Percentiles rank a stretch among this genome's conserved stretches.
Conservation (phyloP, 768 basidiomycete genomes). For the Imleria badia region DNA sequence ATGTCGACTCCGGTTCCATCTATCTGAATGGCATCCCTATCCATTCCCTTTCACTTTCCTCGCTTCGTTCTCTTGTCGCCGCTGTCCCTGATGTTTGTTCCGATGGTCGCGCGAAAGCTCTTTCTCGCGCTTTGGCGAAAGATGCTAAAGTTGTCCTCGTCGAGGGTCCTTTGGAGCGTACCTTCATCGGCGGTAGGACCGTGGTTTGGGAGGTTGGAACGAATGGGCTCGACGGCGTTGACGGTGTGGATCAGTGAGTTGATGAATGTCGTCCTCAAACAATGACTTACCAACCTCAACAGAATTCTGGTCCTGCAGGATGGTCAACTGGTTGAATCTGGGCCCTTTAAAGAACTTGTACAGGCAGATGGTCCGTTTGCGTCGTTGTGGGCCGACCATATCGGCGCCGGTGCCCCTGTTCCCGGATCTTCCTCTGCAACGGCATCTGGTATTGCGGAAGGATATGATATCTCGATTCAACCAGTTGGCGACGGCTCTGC, state of each 20-base stretch:
- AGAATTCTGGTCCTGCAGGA: slow-evolving; percentile 92
- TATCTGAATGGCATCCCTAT: slow-evolving; percentile 87
- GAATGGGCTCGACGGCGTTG: slow-evolving; percentile 42
- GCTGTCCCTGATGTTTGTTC: slow-evolving; percentile 82
- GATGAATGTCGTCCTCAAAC: not conserved
- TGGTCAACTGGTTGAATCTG: slow-evolving; percentile 83
- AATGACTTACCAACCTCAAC: slow-evolving; percentile 4
- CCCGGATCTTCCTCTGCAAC: slow-evolving; percentile 31
- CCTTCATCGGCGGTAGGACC: slow-evolving; percentile 19
- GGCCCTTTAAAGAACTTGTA: slow-evolving; percentile 76
- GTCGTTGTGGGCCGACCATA: slow-evolving; percentile 87
- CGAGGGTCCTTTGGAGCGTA: slow-evolving; percentile 25
- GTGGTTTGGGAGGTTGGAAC: slow-evolving; percentile 29
- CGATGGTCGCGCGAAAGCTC: slow-evolving; percentile 21
- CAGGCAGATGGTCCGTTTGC: slow-evolving; percentile 72
- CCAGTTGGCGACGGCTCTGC: slow-evolving; percentile 23
- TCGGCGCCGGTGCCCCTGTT: slow-evolving; percentile 52
- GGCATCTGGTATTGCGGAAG: slow-evolving; percentile 26
- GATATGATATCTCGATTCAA: slow-evolving; percentile 23
- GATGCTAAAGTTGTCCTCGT: slow-evolving; percentile 26
- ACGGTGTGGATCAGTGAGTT: slow-evolving; percentile 60
- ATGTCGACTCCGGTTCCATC: slow-evolving; percentile 77
- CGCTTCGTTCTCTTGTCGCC: slow-evolving; percentile 78
- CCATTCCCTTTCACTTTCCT: slow-evolving; percentile 79
- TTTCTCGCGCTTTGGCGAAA: slow-evolving; percentile 27